These are phyloP conservation scores for Metahyphopichia silvanorum DNA, from an alignment of 805 yeast species.

Conservation along the genomic window DNA sequence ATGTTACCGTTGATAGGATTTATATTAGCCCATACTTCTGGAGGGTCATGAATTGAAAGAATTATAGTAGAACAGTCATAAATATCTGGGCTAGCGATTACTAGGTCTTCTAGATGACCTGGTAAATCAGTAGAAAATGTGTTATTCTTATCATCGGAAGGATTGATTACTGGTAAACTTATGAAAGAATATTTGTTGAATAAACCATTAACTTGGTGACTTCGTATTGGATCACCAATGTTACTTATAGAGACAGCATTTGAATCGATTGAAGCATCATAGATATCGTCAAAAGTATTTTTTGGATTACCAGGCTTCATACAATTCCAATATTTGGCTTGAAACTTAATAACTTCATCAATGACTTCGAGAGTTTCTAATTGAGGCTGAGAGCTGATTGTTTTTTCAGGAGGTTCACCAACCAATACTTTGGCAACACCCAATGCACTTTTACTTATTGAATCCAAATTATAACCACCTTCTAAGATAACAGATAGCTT, in stretches of 20 bases:
- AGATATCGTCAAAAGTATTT: slow-evolving; percentile 36
- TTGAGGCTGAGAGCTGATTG: slow-evolving; percentile 64
- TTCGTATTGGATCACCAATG: slow-evolving; percentile 73
- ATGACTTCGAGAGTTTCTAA: slow-evolving; percentile 76
- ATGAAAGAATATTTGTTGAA: slow-evolving; percentile 57
- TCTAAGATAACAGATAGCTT: slow-evolving; percentile 86
- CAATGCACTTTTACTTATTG: slow-evolving; percentile 86
- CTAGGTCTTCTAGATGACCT: slow-evolving; percentile 55
- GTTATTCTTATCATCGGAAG: slow-evolving; percentile 16
- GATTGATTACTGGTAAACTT: slow-evolving; percentile 56
- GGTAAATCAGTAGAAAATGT: slow-evolving; percentile 42
- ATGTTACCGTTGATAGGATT: slow-evolving; percentile 79
- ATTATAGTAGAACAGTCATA: slow-evolving; percentile 62
- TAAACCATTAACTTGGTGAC: slow-evolving; percentile 60
- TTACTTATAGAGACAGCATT: slow-evolving; percentile 37
- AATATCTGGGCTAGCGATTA: slow-evolving; percentile 69
- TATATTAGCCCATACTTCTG: slow-evolving; percentile 85
- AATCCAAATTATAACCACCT: slow-evolving; percentile 94
- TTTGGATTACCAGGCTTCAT: slow-evolving; percentile 64
- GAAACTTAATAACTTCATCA: slow-evolving; percentile 74
- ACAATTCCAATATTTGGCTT: slow-evolving; percentile 84
- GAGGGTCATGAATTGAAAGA: slow-evolving; percentile 82
- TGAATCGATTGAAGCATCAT: slow-evolving; percentile 28
- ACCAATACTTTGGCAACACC: slow-evolving; percentile 87
- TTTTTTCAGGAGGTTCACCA: slow-evolving; percentile 92